A percentile compares a stretch with the other conserved stretches of the same genome.
Evolutionary conservation across 1,284 basidiomycete species (phyloP).

Genomic region (Microbotryum intermedium): DNA sequence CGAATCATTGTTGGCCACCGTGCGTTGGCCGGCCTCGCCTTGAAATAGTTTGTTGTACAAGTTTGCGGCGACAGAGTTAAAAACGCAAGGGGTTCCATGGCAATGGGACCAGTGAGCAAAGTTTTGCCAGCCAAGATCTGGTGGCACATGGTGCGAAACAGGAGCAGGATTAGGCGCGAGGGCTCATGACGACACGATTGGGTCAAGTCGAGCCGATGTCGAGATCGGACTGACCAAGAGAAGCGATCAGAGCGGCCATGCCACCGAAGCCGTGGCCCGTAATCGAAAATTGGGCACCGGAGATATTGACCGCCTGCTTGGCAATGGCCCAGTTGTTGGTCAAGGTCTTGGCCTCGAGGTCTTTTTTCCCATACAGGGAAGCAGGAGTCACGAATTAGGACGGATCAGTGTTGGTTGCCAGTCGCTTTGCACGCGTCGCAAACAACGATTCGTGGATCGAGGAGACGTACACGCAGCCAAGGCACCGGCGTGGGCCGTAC

Average conservation of each 20-base stretch:
- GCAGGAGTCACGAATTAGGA: neutral
- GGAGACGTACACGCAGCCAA: neutral
- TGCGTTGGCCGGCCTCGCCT: conserved; percentile 31
- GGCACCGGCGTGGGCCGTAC: conserved; percentile 31
- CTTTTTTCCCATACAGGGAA: neutral
- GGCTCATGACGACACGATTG: neutral
- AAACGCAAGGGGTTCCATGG: conserved; percentile 20
- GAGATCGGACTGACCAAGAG: conserved; percentile 10
- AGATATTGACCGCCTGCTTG: conserved; percentile 22
- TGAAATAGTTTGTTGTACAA: conserved; percentile 26
- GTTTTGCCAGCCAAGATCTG: conserved; percentile 26
- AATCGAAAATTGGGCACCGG: conserved; percentile 31
- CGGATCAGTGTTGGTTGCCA: neutral
- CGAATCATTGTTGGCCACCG: conserved; percentile 31
- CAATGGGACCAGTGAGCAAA: conserved; percentile 24
- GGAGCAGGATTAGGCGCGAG: neutral
- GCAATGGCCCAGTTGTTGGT: conserved; percentile 32
- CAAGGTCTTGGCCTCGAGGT: conserved; percentile 31
- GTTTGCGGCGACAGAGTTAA: conserved; percentile 29
- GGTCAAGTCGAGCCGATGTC: neutral
- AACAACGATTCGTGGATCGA: too few relatives aligned
- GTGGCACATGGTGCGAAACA: neutral
- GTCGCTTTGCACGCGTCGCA: too few relatives aligned
- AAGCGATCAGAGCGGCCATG: conserved; percentile 28
- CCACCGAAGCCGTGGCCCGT: conserved; percentile 33